Evolutionary conservation across 177 flowering plant genomes (phyloP), one percentile per base, ranked within the genome.

Genomic region (Vitis hybrid): DNA sequence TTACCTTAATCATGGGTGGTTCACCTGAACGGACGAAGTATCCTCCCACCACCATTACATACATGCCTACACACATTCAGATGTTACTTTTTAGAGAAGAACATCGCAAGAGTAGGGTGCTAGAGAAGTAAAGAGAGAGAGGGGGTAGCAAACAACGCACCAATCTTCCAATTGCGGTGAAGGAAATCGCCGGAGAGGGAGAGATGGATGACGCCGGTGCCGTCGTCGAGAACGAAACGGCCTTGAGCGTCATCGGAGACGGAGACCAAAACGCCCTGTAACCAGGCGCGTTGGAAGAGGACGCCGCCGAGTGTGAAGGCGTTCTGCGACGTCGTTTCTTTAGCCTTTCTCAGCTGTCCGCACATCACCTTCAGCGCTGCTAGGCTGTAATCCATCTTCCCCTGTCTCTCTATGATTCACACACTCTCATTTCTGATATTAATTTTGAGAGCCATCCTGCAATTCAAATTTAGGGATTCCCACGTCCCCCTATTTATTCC

Each of bases 251-350:
- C 83, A 48, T 70, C 77, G 5, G 74, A 17, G 15, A 68, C 64
- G 11, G 90, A 85, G 64, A 92, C 89, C 77, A 94, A 56, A 76
- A 91, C 68, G 70, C 98, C 98, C 96, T 91, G 96, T 56, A 94
- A 60, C 99, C 99, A 95, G 51, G 88, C 97, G 67, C 97, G 91
- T 77, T 95, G 99, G 85, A 95, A 95, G 79, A 95, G 90, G 50
- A 91, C 82, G 78, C 87, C 86, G 67, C 81, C 80, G 66, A 88
- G 79, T 35, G 85, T 79, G 79, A 84, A 57, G 70, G 86, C 78
- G 66, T 88, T 76, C 19, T 83, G 82, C 1, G 88, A 74, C 24
- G 87, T 49, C 15, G 83, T 70, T 48, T 76, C 79, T 11, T 57
- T 70, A 11, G 90, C 93, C 52, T 83, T 51, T 65, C 80, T 85